phyloP scores from a whole-genome alignment of 2,329 filamentous ascomycete genomes.

The Lomentospora prolificans region DNA sequence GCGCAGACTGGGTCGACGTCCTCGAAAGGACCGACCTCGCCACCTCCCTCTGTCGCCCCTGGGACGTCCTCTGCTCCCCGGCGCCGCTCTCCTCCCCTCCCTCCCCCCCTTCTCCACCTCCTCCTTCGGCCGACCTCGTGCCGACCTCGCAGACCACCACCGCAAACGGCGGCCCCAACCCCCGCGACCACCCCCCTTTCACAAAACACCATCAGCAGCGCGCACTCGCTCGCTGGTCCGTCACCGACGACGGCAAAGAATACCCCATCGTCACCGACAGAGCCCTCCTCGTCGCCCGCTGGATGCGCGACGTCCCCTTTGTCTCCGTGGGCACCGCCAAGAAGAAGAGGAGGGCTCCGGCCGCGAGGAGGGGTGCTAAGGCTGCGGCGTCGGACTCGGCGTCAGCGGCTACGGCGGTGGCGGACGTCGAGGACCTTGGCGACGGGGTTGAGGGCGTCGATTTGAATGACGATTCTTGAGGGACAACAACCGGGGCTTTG shows the following conservation, averaged over 20 bases:
- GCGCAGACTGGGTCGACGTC: conserved; percentile 55
- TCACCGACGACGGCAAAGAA: conserved; percentile 6
- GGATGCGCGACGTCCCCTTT: conserved; percentile 10
- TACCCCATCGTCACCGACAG: conserved; percentile 19
- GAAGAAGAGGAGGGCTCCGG: neutral
- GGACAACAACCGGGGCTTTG: too few relatives aligned
- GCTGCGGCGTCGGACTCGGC: neutral
- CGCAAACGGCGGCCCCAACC: neutral
- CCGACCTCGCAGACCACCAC: neutral
- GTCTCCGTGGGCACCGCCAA: conserved; percentile 9
- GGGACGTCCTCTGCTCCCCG: conserved; percentile 61
- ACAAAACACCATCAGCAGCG: conserved; percentile 1
- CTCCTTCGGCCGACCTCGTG: neutral
- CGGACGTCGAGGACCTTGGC: neutral
- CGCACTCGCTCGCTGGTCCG: conserved; percentile 5
- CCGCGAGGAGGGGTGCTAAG: neutral
- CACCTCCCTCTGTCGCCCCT: conserved; percentile 30
- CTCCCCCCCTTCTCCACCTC: neutral
- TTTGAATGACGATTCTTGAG: too few relatives aligned
- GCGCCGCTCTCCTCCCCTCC: neutral
- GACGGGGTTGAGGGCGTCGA: neutral
- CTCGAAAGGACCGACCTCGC: conserved; percentile 30
- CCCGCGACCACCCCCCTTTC: neutral
- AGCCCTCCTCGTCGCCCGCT: conserved; percentile 13
- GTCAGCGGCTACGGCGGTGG: neutral